Evolutionary conservation across 176 grass and related monocot genomes (phyloP).

Genomic region (Raddia guianensis): DNA sequence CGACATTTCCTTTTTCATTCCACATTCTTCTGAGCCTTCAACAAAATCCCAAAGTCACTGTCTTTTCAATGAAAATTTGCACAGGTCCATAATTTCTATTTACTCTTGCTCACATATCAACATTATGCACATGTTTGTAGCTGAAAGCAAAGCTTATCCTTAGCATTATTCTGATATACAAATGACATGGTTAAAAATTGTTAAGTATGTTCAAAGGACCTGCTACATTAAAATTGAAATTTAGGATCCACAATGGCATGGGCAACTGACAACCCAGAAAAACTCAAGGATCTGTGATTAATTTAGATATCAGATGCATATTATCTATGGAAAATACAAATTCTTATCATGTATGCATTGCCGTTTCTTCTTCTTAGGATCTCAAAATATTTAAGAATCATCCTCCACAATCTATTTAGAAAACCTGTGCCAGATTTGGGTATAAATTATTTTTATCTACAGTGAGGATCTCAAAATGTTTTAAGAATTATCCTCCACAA

Average conservation of each 20-base stretch:
- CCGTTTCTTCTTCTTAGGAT: neutral
- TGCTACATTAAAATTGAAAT: neutral
- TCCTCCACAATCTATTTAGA: neutral
- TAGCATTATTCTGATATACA: neutral
- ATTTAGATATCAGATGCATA: no score
- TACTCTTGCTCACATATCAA: constrained; percentile 9
- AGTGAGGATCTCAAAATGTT: no score
- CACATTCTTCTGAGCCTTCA: constrained; percentile 51
- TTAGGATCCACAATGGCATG: neutral
- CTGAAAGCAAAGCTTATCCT: neutral
- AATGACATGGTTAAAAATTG: neutral
- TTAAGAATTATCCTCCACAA: neutral
- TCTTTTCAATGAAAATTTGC: constrained; percentile 88
- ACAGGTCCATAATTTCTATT: constrained; percentile 61
- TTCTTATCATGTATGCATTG: neutral
- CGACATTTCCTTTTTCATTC: constrained; percentile 50
- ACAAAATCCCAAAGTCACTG: constrained; percentile 39
- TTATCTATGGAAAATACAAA: neutral
- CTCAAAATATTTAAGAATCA: no score
- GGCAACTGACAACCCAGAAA: neutral
- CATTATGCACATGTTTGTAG: neutral
- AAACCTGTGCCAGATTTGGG: neutral
- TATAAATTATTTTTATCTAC: neutral
- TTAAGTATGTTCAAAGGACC: neutral
- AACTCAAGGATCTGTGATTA: no score